Percentiles rank a stretch among this genome's conserved stretches.
Evolutionary conservation across 768 basidiomycete genomes (phyloP).

Genomic region (Suillus fuscotomentosus): DNA sequence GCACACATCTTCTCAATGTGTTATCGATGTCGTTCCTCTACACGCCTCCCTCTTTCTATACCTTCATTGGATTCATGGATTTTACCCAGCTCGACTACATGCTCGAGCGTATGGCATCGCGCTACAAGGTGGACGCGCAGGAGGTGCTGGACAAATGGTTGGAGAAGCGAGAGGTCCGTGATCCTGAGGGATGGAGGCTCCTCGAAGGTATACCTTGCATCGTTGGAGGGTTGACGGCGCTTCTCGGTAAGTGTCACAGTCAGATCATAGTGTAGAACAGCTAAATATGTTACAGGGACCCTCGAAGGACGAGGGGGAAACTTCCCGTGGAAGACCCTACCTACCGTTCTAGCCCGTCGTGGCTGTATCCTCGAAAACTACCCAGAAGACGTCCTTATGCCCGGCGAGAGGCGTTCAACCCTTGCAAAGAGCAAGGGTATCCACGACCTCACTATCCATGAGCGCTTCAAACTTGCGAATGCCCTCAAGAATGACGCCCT

Average conservation of each 20-base stretch:
- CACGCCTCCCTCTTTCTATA: neutral
- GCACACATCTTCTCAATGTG: too few relatives aligned
- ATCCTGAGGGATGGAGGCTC: neutral
- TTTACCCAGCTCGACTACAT: neutral
- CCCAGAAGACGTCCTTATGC: neutral
- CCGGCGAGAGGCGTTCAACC: neutral
- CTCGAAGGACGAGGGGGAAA: neutral
- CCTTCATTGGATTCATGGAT: neutral
- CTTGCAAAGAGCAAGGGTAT: slow-evolving; percentile 4
- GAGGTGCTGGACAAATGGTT: neutral
- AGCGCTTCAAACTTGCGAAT: neutral
- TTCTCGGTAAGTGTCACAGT: neutral
- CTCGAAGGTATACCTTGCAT: neutral
- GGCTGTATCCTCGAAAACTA: neutral
- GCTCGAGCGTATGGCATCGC: neutral
- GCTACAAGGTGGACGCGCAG: neutral
- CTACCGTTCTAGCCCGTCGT: neutral
- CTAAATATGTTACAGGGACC: neutral
- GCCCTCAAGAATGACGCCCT: neutral
- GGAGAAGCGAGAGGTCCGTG: neutral
- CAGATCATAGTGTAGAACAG: neutral
- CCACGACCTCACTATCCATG: neutral
- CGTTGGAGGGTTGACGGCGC: neutral
- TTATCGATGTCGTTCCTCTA: neutral
- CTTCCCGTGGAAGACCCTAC: slow-evolving; percentile 1